phyloP scores from a whole-genome alignment of 805 yeast species.

The Sugiyamaella americana region DNA sequence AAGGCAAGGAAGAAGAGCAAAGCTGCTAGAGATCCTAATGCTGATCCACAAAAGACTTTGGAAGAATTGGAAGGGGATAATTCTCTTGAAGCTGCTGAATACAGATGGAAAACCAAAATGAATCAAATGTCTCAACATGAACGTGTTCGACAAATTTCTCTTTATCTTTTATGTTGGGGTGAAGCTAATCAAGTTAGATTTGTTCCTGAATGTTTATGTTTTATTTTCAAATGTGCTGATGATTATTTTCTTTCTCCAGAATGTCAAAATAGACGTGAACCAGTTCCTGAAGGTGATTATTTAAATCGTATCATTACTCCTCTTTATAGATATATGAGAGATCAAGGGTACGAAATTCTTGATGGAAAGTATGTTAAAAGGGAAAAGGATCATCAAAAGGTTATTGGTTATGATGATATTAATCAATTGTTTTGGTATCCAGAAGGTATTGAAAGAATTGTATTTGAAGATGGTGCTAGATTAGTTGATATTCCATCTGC shows the following conservation, averaged over 20 bases:
- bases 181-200: slow-evolving; percentile 86
- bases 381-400: slow-evolving; percentile 61
- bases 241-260: slow-evolving; percentile 86
- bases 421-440: slow-evolving; percentile 99
- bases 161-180: slow-evolving; percentile 65
- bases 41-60: slow-evolving; percentile 52
- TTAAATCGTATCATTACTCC: slow-evolving; percentile 92
- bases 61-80: slow-evolving; percentile 65
- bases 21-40: slow-evolving; percentile 42
- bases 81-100: slow-evolving; percentile 62
- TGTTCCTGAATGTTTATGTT: slow-evolving; percentile 84
- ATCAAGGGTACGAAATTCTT: slow-evolving; percentile 56
- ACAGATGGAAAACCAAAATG: slow-evolving; percentile 70
- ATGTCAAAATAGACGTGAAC: slow-evolving; percentile 65
- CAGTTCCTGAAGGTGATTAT: slow-evolving; percentile 59
- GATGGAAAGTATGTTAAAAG: slow-evolving; percentile 55
- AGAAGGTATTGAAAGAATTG: slow-evolving; percentile 92
- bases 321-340: slow-evolving; percentile 58
- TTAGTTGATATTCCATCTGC: slow-evolving; percentile 82
- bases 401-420: slow-evolving; percentile 88
- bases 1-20: slow-evolving; percentile 45
- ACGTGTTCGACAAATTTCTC: slow-evolving; percentile 58
- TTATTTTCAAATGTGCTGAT: slow-evolving; percentile 88
- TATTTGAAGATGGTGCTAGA: slow-evolving; percentile 87
- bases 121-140: slow-evolving; percentile 46